A percentile compares a stretch with the other conserved stretches of the same genome.
phyloP scores from a whole-genome alignment of 768 basidiomycete species.

The Lactarius hatsudake region DNA sequence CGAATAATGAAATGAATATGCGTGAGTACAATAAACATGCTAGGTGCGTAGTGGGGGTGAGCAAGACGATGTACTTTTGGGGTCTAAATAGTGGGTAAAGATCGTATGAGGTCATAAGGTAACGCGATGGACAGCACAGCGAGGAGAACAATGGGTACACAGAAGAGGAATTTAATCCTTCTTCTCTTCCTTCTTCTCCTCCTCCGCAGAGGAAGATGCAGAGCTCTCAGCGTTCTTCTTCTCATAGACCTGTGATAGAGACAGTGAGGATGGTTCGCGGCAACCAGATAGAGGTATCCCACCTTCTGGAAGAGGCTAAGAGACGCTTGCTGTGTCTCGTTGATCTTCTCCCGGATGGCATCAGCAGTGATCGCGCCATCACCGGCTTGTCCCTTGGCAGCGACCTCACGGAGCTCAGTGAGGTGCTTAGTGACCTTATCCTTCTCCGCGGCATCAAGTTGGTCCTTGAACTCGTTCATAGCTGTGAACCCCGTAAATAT shows the following conservation, averaged over 20 bases:
- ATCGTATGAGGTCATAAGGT: conserved; percentile 19
- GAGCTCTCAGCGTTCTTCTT: conserved; percentile 76
- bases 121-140: conserved; percentile 2
- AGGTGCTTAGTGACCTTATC: conserved; percentile 91
- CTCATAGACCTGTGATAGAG: conserved; percentile 59
- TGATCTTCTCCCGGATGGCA: conserved; percentile 86
- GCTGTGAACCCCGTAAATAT: conserved; percentile 43
- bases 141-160: not conserved
- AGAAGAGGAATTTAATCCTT: conserved; percentile 58
- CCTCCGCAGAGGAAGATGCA: conserved; percentile 36
- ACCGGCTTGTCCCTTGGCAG: conserved; percentile 84
- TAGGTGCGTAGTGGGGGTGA: conserved; percentile 19
- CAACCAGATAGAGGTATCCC: not conserved
- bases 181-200: conserved; percentile 60
- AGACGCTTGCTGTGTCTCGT: conserved; percentile 91
- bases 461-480: conserved; percentile 97
- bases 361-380: conserved; percentile 83
- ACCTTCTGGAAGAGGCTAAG: conserved; percentile 94
- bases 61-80: conserved; percentile 24
- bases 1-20: conserved; percentile 11
- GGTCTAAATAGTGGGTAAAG: conserved; percentile 24
- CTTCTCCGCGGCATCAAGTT: conserved; percentile 88
- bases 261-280: not conserved
- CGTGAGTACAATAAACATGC: conserved; percentile 25
- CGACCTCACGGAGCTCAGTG: conserved; percentile 82